Conservation (phyloP, 352 stramenopile species). For the Pythium pectinolyticum region DNA sequence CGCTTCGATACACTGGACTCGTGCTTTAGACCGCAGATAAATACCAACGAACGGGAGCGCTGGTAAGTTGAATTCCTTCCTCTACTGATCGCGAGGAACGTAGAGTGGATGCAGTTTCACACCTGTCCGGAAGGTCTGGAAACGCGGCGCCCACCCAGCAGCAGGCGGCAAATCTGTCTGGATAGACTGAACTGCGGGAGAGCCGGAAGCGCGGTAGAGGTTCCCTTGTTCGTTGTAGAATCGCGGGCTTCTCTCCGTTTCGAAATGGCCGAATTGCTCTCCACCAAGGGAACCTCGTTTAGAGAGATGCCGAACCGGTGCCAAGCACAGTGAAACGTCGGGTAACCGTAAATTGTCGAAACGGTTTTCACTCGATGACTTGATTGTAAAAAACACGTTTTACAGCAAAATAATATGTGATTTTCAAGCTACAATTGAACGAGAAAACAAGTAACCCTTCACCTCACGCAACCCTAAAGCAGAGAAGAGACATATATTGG, state of each 20-base stretch:
- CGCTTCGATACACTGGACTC: no score
- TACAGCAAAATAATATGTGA: no score
- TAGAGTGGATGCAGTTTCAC: slow-evolving; percentile 22
- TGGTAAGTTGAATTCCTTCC: slow-evolving; percentile 27
- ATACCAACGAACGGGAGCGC: slow-evolving; percentile 22
- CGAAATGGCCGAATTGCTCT: slow-evolving; percentile 1
- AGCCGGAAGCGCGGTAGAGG: slow-evolving; percentile 12
- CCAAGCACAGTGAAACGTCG: no score
- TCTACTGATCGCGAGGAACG: slow-evolving; percentile 23
- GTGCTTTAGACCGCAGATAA: slow-evolving; percentile 23
- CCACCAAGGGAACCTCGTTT: background rate
- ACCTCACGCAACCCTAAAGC: background rate
- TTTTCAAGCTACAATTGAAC: slow-evolving; percentile 5
- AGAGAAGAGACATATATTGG: background rate
- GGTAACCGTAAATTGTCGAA: background rate
- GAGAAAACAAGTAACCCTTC: background rate
- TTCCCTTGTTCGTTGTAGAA: slow-evolving; percentile 12
- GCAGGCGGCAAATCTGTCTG: slow-evolving; percentile 9
- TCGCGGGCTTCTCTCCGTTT: slow-evolving; percentile 4
- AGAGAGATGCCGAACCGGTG: background rate
- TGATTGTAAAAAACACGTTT: background rate
- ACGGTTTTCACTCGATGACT: no score
- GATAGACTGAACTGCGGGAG: slow-evolving; percentile 16
- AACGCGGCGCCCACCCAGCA: slow-evolving; percentile 21
- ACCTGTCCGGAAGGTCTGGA: slow-evolving; percentile 21